Evolutionary conservation across 768 basidiomycete species (phyloP).

Genomic region (Russula emetica): DNA sequence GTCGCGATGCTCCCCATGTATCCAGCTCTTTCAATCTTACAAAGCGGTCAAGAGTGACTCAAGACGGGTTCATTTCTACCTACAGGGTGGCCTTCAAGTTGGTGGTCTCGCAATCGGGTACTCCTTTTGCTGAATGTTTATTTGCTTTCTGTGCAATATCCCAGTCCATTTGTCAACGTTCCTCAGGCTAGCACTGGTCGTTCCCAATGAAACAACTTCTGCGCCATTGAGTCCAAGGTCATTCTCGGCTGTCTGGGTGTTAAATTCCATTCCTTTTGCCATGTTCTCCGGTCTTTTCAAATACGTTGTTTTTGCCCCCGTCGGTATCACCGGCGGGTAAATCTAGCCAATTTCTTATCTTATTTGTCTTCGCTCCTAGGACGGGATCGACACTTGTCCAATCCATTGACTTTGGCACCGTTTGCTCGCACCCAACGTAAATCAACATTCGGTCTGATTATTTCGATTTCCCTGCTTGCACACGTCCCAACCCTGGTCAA

Average conservation of each 20-base stretch:
- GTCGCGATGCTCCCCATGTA: slow-evolving; percentile 34
- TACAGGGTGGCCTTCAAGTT: slow-evolving; percentile 62
- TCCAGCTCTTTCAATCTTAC: slow-evolving; percentile 26
- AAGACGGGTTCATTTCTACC: slow-evolving; percentile 37
- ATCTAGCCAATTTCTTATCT: slow-evolving; percentile 25
- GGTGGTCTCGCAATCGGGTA: slow-evolving; percentile 59
- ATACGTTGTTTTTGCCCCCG: slow-evolving; percentile 45
- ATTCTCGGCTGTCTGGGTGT: slow-evolving; percentile 58
- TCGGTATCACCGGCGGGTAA: slow-evolving; percentile 54
- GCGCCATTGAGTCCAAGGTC: slow-evolving; percentile 43
- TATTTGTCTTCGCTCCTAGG: slow-evolving; percentile 31
- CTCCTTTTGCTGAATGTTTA: slow-evolving; percentile 52
- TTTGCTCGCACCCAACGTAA: slow-evolving; percentile 44
- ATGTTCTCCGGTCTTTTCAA: slow-evolving; percentile 52
- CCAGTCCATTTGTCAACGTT: slow-evolving; percentile 59
- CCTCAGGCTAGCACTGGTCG: slow-evolving; percentile 51
- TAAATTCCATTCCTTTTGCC: slow-evolving; percentile 47
- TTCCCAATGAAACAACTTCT: slow-evolving; percentile 48
- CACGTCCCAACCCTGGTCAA: slow-evolving; percentile 51
- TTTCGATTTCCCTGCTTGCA: slow-evolving; percentile 54
- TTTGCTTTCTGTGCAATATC: slow-evolving; percentile 10
- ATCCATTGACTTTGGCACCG: slow-evolving; percentile 48
- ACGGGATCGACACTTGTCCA: slow-evolving; percentile 46
- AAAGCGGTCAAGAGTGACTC: slow-evolving; percentile 28
- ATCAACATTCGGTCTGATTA: slow-evolving; percentile 48